These are phyloP conservation scores for Hypocreales sp. DNA, from an alignment of 2,329 filamentous ascomycete species.

Conservation along the genomic window DNA sequence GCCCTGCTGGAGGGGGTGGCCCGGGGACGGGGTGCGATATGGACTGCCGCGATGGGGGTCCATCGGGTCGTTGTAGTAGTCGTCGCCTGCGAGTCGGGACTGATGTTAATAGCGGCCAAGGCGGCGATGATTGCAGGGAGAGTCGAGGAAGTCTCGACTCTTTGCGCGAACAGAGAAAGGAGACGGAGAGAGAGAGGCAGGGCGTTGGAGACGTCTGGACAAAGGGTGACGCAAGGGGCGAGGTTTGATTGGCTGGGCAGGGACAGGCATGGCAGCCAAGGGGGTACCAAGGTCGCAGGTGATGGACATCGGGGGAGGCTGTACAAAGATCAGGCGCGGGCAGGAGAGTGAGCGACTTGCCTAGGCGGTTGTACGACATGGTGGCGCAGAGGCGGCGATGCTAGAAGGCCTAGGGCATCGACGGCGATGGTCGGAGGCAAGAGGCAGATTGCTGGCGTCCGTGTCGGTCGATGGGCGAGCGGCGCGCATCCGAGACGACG, in stretches of 20 bases:
- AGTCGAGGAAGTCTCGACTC: not conserved
- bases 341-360: slow-evolving; percentile 30
- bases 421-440: no score
- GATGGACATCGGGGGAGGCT: no score
- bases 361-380: slow-evolving; percentile 64
- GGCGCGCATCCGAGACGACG: no score
- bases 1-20: slow-evolving; percentile 53
- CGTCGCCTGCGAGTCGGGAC: slow-evolving; percentile 28
- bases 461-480: no score
- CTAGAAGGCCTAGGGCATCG: no score
- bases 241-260: no score
- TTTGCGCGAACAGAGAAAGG: not conserved
- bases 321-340: no score
- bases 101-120: not conserved
- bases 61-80: slow-evolving; percentile 46
- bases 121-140: not conserved
- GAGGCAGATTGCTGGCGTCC: no score
- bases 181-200: not conserved
- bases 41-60: slow-evolving; percentile 27
- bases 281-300: not conserved
- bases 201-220: no score
- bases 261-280: not conserved
- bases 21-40: slow-evolving; percentile 60
- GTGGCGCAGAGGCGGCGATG: no score
- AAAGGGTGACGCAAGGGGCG: no score